Percentiles rank a stretch among this genome's conserved stretches.
These are phyloP conservation scores for Primulina tabacum DNA, from an alignment of 257 asterid species.

Conservation along the genomic window DNA sequence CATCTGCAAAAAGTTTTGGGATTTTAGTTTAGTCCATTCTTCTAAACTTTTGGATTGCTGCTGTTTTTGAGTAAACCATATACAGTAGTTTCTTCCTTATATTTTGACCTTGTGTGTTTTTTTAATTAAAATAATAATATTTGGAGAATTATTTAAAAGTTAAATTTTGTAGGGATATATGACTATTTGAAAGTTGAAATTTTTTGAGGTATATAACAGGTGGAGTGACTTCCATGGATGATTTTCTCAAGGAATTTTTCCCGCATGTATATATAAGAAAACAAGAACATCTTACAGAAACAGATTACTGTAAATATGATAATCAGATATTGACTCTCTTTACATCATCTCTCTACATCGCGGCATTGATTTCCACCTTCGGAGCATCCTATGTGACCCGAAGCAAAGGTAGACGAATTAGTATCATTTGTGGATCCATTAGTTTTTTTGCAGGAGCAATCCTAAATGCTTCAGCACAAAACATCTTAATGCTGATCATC, in stretches of 20 bases:
- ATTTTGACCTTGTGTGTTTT: neutral
- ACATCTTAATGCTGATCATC: constrained; percentile 59
- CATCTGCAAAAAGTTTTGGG: too few relatives aligned
- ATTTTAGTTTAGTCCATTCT: neutral
- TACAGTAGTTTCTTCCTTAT: neutral
- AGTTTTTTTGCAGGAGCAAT: constrained; percentile 65
- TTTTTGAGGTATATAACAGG: constrained; percentile 33
- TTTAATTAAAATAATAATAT: too few relatives aligned
- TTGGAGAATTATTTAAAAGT: neutral
- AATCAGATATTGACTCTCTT: constrained; percentile 73
- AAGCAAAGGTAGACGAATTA: constrained; percentile 51
- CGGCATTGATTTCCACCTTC: constrained; percentile 64
- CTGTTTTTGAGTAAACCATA: too few relatives aligned
- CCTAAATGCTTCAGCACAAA: constrained; percentile 54
- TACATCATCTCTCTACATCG: constrained; percentile 72
- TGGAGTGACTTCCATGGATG: constrained; percentile 86
- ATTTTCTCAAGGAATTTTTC: constrained; percentile 66
- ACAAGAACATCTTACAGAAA: constrained; percentile 44
- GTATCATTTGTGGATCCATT: constrained; percentile 64
- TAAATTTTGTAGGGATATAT: constrained; percentile 1
- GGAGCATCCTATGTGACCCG: constrained; percentile 68
- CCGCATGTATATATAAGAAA: constrained; percentile 55
- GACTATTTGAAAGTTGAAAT: neutral
- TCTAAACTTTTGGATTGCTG: too few relatives aligned
- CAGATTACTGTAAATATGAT: constrained; percentile 78